Conservation (phyloP, 768 basidiomycete species). For the Boletus subcaerulescens region DNA sequence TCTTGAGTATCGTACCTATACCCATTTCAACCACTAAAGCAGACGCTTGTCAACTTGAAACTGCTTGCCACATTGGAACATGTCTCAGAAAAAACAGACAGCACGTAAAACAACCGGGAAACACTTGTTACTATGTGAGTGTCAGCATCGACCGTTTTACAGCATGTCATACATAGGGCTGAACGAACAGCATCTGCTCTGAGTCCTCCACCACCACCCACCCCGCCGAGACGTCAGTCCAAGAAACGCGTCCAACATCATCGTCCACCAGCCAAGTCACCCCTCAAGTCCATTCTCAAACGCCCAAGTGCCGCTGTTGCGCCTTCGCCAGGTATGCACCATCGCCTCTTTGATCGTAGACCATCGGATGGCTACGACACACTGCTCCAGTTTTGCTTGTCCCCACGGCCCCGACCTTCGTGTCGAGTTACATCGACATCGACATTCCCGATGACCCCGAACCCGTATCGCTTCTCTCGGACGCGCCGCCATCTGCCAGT, state of each 20-base stretch:
- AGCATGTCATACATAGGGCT: too few relatives aligned
- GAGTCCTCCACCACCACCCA: too few relatives aligned
- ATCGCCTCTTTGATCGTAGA: background rate
- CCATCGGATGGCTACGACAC: background rate
- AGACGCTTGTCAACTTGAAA: too few relatives aligned
- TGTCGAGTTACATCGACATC: background rate
- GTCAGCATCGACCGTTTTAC: too few relatives aligned
- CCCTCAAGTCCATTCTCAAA: conserved; percentile 1
- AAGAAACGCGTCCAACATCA: background rate
- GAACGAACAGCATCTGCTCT: background rate
- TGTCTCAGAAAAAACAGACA: conserved; percentile 14
- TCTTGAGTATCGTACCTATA: background rate
- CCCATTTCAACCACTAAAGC: background rate
- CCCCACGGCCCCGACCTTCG: too few relatives aligned
- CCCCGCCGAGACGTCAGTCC: too few relatives aligned
- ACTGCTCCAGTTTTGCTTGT: background rate
- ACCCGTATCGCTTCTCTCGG: too few relatives aligned
- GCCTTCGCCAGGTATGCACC: conserved; percentile 8
- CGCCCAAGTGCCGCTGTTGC: too few relatives aligned
- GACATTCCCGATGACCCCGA: too few relatives aligned
- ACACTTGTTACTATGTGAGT: conserved; percentile 8
- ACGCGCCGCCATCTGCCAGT: background rate
- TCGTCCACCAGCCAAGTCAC: background rate
- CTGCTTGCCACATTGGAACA: background rate
- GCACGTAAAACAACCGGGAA: conserved; percentile 20